These are phyloP conservation scores for Sugiyamaella smithiae DNA, from an alignment of 805 yeast species.

Conservation along the genomic window DNA sequence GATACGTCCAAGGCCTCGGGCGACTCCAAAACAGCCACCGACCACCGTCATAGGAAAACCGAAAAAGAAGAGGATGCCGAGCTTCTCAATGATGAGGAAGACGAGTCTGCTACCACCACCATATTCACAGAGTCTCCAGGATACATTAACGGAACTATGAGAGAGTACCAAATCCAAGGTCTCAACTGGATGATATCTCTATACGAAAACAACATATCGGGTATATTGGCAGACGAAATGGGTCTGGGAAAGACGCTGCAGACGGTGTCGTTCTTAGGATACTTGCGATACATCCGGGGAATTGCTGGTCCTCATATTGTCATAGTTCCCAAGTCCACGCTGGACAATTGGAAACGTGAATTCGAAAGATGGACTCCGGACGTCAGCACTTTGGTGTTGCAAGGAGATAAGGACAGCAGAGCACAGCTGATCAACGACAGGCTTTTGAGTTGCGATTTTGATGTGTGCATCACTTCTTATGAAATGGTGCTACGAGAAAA, in stretches of 20 bases:
- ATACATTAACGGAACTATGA: constrained; percentile 66
- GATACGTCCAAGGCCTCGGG: constrained; percentile 18
- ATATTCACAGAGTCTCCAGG: constrained; percentile 85
- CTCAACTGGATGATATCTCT: constrained; percentile 89
- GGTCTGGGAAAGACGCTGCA: constrained; percentile 96
- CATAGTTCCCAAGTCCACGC: constrained; percentile 91
- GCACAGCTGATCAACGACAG: constrained; percentile 53
- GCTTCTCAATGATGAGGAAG: constrained; percentile 73
- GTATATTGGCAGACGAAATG: constrained; percentile 97
- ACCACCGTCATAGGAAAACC: constrained; percentile 71
- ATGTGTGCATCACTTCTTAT: constrained; percentile 85
- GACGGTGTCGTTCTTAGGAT: constrained; percentile 89
- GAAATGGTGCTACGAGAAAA: constrained; percentile 94
- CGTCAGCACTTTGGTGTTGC: constrained; percentile 77
- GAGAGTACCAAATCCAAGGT: constrained; percentile 95
- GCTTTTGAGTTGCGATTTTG: constrained; percentile 73
- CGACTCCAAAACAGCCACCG: constrained; percentile 22
- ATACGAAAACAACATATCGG: constrained; percentile 84
- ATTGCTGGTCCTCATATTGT: constrained; percentile 89
- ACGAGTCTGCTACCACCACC: constrained; percentile 49
- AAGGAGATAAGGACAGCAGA: constrained; percentile 87
- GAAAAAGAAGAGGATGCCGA: constrained; percentile 97
- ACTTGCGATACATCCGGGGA: constrained; percentile 70
- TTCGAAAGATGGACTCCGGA: constrained; percentile 96
- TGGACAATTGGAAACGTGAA: constrained; percentile 96